Evolutionary conservation across 805 yeast species (phyloP).

Genomic region (Candida nemodendra): DNA sequence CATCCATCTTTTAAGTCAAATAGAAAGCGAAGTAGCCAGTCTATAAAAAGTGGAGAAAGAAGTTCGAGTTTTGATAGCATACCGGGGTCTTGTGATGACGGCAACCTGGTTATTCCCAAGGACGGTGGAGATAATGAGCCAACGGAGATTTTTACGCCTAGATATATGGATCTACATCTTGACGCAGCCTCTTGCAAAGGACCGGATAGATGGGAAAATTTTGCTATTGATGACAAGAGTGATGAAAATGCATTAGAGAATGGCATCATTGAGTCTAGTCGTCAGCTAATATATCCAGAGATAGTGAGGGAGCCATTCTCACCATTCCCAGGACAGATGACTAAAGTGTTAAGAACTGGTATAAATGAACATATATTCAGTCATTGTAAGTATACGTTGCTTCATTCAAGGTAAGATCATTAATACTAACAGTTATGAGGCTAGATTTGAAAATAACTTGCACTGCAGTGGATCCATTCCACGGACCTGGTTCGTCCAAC

Average conservation of each 20-base stretch:
- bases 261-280: too few species aligned
- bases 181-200: too few species aligned
- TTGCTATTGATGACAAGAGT: too few species aligned
- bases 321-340: slow-evolving; percentile 4
- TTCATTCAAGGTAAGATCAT: background rate
- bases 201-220: too few species aligned
- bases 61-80: too few species aligned
- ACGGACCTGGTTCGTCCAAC: slow-evolving; percentile 9
- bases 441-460: slow-evolving; percentile 6
- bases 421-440: slow-evolving; percentile 2
- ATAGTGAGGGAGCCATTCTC: background rate
- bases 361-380: slow-evolving; percentile 5
- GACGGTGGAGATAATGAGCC: too few species aligned
- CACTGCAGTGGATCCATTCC: slow-evolving; percentile 10
- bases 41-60: too few species aligned
- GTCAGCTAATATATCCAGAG: too few species aligned
- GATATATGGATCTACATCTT: too few species aligned
- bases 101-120: too few species aligned
- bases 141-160: background rate
- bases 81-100: too few species aligned
- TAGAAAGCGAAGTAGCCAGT: slow-evolving; percentile 2
- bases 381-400: slow-evolving; percentile 6
- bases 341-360: slow-evolving; percentile 1
- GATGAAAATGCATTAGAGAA: too few species aligned
- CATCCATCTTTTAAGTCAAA: slow-evolving; percentile 9